phyloP scores from a whole-genome alignment of 2,329 filamentous ascomycete genomes.

The Diplodia seriata region DNA sequence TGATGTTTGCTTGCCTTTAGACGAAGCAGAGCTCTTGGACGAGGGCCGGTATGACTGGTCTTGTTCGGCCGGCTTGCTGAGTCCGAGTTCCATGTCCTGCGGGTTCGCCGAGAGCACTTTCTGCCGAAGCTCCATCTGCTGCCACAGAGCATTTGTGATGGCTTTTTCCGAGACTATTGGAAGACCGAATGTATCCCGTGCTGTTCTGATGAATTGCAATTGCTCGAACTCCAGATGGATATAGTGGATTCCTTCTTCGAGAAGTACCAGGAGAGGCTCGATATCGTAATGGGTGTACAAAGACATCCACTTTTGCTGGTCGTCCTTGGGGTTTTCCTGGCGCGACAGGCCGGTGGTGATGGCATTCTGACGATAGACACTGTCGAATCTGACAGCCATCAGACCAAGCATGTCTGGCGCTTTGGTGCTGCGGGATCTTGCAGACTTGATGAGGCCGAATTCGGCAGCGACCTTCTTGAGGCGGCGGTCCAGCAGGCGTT shows the following conservation, averaged over 20 bases:
- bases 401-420: conserved; percentile 57
- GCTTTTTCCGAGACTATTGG: conserved; percentile 63
- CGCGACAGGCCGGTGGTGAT: conserved; percentile 43
- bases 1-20: conserved; percentile 55
- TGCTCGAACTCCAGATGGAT: conserved; percentile 66
- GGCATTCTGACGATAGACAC: conserved; percentile 57
- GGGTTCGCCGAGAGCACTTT: conserved; percentile 61
- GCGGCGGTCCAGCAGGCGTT: conserved; percentile 60
- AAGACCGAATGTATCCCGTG: conserved; percentile 61
- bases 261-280: conserved; percentile 61
- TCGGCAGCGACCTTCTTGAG: conserved; percentile 57
- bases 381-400: conserved; percentile 61
- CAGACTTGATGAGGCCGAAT: conserved; percentile 54
- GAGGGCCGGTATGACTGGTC: conserved; percentile 11
- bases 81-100: conserved; percentile 59
- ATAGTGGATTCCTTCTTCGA: conserved; percentile 67
- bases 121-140: conserved; percentile 63
- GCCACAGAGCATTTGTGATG: conserved; percentile 64
- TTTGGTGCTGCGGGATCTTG: conserved; percentile 53
- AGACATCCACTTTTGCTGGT: conserved; percentile 56
- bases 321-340: conserved; percentile 45
- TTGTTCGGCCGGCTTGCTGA: conserved; percentile 53
- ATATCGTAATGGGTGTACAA: conserved; percentile 63
- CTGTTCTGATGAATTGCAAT: conserved; percentile 60
- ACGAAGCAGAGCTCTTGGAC: neutral